phyloP scores from a whole-genome alignment of 306 rosid species.

The Ceratonia siliqua region DNA sequence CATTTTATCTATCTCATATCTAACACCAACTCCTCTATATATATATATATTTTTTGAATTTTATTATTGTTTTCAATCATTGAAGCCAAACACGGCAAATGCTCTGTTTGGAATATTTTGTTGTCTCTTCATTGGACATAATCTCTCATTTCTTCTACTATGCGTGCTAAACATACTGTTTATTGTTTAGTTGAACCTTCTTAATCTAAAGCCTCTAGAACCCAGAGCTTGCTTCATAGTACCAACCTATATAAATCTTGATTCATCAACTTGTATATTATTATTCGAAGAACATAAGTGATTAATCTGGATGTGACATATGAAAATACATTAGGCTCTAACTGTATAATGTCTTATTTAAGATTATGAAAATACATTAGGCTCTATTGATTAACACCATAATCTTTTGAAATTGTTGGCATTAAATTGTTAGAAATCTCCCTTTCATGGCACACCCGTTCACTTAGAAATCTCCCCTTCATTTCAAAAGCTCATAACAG shows the following conservation, averaged over 20 bases:
- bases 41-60: background rate
- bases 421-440: too few relatives aligned
- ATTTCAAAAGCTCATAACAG: too few relatives aligned
- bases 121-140: background rate
- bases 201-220: background rate
- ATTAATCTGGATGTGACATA: background rate
- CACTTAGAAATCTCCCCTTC: too few relatives aligned
- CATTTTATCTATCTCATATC: background rate
- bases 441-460: too few relatives aligned
- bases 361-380: too few relatives aligned
- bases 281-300: background rate
- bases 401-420: too few relatives aligned
- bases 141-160: background rate
- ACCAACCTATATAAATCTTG: background rate
- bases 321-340: background rate
- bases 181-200: background rate
- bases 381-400: too few relatives aligned
- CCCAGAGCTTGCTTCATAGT: background rate
- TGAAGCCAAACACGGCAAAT: background rate
- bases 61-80: background rate
- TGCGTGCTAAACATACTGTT: background rate
- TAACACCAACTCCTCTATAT: background rate
- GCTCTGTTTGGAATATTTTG: background rate
- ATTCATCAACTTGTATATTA: background rate
- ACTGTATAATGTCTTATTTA: background rate